phyloP scores from a whole-genome alignment of 192 early-diverging fungal genomes.

The Lunasporangiospora selenospora region DNA sequence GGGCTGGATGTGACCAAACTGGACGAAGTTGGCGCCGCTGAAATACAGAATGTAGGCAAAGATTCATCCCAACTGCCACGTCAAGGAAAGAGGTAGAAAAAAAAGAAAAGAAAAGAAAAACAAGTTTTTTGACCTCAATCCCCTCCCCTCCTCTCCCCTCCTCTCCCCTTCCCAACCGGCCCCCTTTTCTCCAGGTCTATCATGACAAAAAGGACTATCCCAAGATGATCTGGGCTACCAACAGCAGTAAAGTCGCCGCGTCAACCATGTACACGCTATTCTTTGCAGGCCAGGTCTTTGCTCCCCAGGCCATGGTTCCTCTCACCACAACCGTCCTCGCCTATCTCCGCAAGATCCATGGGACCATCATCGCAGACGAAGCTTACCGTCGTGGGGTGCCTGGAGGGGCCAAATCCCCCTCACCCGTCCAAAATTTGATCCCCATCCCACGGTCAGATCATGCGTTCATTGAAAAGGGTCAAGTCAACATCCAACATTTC shows the following conservation, averaged over 20 bases:
- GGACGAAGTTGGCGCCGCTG: conserved; percentile 49
- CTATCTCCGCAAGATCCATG: conserved; percentile 18
- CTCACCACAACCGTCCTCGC: conserved; percentile 27
- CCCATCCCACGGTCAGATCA: conserved; percentile 22
- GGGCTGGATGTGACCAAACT: conserved; percentile 56
- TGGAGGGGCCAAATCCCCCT: conserved; percentile 22
- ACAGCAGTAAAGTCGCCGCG: conserved; percentile 56
- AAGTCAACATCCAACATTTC: conserved; percentile 57
- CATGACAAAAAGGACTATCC: conserved; percentile 52
- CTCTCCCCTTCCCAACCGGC: too few species aligned
- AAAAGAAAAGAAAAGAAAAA: too few species aligned
- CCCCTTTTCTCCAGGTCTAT: too few species aligned
- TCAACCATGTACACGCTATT: conserved; percentile 67
- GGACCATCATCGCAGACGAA: conserved; percentile 22
- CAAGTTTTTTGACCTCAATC: too few species aligned
- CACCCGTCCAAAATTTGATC: conserved; percentile 32
- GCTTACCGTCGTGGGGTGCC: conserved; percentile 25
- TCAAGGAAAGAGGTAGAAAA: too few species aligned
- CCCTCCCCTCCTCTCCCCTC: too few species aligned
- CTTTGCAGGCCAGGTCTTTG: conserved; percentile 59
- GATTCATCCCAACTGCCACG: too few species aligned
- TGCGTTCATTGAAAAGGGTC: conserved; percentile 30
- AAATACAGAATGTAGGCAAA: conserved; percentile 56
- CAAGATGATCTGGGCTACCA: conserved; percentile 68
- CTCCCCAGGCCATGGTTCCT: conserved; percentile 52